A percentile compares a stretch with the other conserved stretches of the same genome.
Conservation (phyloP, 2,329 filamentous ascomycete species). For the Monosporascus sp. region DNA sequence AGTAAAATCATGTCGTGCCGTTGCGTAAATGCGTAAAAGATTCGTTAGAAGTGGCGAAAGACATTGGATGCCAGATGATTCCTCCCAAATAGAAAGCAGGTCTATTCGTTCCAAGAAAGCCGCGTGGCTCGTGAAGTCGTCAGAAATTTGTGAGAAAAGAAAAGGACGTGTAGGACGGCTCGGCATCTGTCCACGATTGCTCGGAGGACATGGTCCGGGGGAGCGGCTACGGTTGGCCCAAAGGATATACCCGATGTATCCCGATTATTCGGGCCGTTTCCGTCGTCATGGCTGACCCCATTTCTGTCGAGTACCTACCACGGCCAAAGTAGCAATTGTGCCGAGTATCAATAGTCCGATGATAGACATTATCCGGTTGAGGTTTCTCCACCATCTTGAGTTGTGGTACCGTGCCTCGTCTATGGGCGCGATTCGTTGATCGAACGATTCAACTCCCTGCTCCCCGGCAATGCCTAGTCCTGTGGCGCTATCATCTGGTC, state of each 20-base stretch:
- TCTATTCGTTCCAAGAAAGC: neutral
- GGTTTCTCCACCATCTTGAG: slow-evolving; percentile 54
- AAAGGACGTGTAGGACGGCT: neutral
- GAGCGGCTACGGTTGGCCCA: no score
- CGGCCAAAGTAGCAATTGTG: slow-evolving; percentile 44
- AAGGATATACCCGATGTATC: no score
- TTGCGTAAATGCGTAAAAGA: neutral
- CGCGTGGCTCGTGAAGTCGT: slow-evolving; percentile 9
- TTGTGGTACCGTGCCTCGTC: slow-evolving; percentile 45
- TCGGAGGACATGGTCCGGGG: no score
- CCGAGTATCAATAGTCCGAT: slow-evolving; percentile 50
- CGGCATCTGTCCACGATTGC: no score
- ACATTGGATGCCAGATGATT: neutral
- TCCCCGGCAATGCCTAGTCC: slow-evolving; percentile 33
- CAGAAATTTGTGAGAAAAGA: slow-evolving; percentile 1
- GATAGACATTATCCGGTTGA: slow-evolving; percentile 55
- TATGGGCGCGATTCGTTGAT: slow-evolving; percentile 28
- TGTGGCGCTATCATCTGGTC: slow-evolving; percentile 37
- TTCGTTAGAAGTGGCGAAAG: neutral
- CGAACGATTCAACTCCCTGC: slow-evolving; percentile 17
- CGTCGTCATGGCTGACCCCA: slow-evolving; percentile 31
- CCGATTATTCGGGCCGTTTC: neutral
- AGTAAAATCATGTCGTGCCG: neutral
- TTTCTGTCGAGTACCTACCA: slow-evolving; percentile 46
- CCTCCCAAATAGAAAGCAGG: neutral